Evolutionary conservation across 148 eudicot species (phyloP).

Genomic region (Selenicereus undatus): DNA sequence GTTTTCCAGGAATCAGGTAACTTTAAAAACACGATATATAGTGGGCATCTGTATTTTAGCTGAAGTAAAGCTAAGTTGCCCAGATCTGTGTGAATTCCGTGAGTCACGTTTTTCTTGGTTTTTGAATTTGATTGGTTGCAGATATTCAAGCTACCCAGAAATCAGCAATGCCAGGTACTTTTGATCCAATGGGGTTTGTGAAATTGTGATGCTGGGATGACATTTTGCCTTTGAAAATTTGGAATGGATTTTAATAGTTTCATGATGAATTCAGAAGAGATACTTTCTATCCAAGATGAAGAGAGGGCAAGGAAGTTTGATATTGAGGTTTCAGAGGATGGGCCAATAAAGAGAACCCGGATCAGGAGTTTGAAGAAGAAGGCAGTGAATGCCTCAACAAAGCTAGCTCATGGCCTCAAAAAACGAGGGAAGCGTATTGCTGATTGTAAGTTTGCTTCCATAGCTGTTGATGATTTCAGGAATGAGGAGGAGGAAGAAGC

Average conservation of each 20-base stretch:
- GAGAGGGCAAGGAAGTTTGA: constrained; percentile 58
- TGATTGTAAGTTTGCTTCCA: constrained; percentile 61
- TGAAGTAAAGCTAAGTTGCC: constrained; percentile 31
- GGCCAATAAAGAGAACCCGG: constrained; percentile 51
- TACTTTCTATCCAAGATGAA: constrained; percentile 41
- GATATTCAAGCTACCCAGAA: constrained; percentile 17
- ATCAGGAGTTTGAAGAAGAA: constrained; percentile 76
- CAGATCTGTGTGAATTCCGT: constrained; percentile 18
- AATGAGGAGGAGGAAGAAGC: constrained; percentile 80
- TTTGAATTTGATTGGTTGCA: constrained; percentile 10
- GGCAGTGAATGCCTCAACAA: constrained; percentile 71
- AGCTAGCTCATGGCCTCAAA: constrained; percentile 49
- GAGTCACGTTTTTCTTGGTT: not conserved
- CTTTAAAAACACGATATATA: constrained; percentile 5
- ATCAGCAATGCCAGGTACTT: constrained; percentile 34
- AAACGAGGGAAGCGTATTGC: constrained; percentile 56
- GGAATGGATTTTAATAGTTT: not conserved
- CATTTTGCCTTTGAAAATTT: not conserved
- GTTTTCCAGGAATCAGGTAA: constrained; percentile 14
- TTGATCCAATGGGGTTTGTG: constrained; percentile 5
- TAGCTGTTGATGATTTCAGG: constrained; percentile 63
- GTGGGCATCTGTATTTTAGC: constrained; percentile 18
- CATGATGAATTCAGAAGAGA: constrained; percentile 38
- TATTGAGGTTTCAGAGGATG: constrained; percentile 65
- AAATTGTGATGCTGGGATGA: not conserved